Evolutionary conservation across 768 basidiomycete genomes (phyloP), one percentile per base, ranked within the genome.

Genomic region (Naganishia friedmannii): DNA sequence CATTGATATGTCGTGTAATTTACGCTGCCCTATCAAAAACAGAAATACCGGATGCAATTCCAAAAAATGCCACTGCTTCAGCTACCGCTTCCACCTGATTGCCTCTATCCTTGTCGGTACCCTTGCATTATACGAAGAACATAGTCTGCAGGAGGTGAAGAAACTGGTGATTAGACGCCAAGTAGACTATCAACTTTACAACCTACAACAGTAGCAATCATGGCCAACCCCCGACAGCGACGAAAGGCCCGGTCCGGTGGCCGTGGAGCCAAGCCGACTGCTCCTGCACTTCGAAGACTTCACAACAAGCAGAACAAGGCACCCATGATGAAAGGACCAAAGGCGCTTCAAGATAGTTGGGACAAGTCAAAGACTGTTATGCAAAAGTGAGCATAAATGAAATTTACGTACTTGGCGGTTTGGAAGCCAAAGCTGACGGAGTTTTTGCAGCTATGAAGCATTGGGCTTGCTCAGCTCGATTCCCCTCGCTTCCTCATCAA

Each of bases 171-270:
- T 15, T 42, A 8, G 42, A 15, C 42, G 15, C 15, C 7, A n/a
- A n/a, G n/a, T 42, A 42, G 42, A 15, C 15, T 17, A 10, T 42
- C 15, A 42, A 17, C 42, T 17, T 15, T 42, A 2, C 42, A 42
- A 15, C 42, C 15, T 42, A 42, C 42, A 17, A 42, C 13, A 48
- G 45, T 45, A 31, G 21, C 29, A 51, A 78, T 29, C 26, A 96
- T 98, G 94, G 92, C 88, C 67, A 97, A 96, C 80, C 94, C 94
- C 74, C 88, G 94, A 68, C 95, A 98, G 82, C 86, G 93, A 71
- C 86, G 88, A 75, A 98, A 97, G 83, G 81, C 86, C 26, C 87
- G 89, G 53, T 93, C 93, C 29, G 87, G 88, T 21, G 84, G 87
- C n/a, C 85, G 92, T 80, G 88, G 84, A 26, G 86, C 91, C 65